Conservation (phyloP, 169 alveolate species). For the Plasmodium vinckei region DNA sequence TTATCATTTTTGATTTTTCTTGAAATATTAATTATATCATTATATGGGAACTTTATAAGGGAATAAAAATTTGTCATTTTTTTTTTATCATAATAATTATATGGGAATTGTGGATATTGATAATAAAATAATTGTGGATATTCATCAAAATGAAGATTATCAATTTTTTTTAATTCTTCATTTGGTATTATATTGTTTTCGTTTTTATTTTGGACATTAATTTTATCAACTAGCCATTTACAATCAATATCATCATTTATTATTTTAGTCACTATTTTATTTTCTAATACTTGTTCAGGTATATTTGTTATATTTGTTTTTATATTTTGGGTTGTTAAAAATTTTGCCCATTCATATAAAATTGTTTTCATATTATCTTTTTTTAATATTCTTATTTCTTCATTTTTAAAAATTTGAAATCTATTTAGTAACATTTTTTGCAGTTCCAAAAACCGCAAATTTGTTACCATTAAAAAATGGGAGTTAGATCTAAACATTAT, state of each 20-base stretch:
- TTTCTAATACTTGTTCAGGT: constrained; percentile 44
- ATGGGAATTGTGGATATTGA: constrained; percentile 70
- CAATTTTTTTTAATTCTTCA: constrained; percentile 24
- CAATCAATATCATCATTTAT: constrained; percentile 56
- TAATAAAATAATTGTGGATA: constrained; percentile 59
- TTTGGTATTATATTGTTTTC: neutral
- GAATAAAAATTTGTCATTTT: constrained; percentile 63
- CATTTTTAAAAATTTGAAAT: constrained; percentile 65
- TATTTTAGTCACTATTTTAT: constrained; percentile 38
- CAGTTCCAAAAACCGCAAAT: constrained; percentile 44
- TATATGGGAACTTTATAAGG: constrained; percentile 61
- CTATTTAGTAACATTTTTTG: constrained; percentile 47
- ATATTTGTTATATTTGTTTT: constrained; percentile 47
- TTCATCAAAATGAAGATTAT: constrained; percentile 45
- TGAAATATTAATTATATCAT: constrained; percentile 67
- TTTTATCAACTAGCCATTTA: constrained; percentile 49
- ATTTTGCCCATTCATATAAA: constrained; percentile 71
- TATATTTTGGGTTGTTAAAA: constrained; percentile 31
- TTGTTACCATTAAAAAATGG: constrained; percentile 59
- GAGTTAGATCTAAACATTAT: constrained; percentile 65
- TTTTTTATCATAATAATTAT: constrained; percentile 64
- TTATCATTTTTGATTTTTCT: constrained; percentile 3
- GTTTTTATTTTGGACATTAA: constrained; percentile 2
- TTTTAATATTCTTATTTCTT: constrained; percentile 71
- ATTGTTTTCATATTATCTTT: constrained; percentile 48